phyloP scores from a whole-genome alignment of 257 asterid genomes.

The Rubia yunnanensis region DNA sequence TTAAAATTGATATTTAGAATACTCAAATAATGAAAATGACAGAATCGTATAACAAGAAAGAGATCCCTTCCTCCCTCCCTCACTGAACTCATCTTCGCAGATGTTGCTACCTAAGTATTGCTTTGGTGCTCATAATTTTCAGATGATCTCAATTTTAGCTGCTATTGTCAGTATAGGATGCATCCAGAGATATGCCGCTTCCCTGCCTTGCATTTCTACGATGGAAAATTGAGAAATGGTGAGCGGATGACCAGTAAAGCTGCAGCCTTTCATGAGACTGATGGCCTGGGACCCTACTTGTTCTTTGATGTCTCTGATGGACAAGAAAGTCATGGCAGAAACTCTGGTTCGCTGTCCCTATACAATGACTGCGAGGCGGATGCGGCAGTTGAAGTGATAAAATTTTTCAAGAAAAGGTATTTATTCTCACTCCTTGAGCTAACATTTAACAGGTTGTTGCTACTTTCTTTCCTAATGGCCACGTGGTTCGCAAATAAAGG shows the following conservation, averaged over 20 bases:
- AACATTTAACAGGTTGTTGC: not conserved
- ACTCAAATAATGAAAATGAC: not conserved
- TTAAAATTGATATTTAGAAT: not conserved
- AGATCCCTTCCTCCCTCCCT: not conserved
- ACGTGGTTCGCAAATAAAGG: conserved; percentile 36
- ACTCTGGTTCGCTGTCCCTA: conserved; percentile 58
- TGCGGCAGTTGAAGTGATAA: conserved; percentile 83
- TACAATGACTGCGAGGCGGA: conserved; percentile 84
- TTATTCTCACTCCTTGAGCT: conserved; percentile 11
- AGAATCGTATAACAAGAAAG: not conserved
- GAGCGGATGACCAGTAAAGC: conserved; percentile 47
- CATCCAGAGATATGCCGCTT: conserved; percentile 91
- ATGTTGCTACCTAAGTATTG: not conserved
- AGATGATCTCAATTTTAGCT: conserved; percentile 13
- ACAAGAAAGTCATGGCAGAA: conserved; percentile 76
- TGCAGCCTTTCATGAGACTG: conserved; percentile 70
- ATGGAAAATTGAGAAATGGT: conserved; percentile 88
- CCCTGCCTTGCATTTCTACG: conserved; percentile 90
- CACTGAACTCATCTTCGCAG: not conserved
- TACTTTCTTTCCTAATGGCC: conserved; percentile 1
- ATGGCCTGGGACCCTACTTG: conserved; percentile 81
- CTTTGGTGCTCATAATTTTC: conserved; percentile 11
- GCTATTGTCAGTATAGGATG: conserved; percentile 87
- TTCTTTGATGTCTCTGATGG: conserved; percentile 88
- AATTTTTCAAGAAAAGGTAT: conserved; percentile 63